Percentiles rank a stretch among this genome's conserved stretches.
Conservation (phyloP, 2,329 filamentous ascomycete species). For the Cytospora piceae region DNA sequence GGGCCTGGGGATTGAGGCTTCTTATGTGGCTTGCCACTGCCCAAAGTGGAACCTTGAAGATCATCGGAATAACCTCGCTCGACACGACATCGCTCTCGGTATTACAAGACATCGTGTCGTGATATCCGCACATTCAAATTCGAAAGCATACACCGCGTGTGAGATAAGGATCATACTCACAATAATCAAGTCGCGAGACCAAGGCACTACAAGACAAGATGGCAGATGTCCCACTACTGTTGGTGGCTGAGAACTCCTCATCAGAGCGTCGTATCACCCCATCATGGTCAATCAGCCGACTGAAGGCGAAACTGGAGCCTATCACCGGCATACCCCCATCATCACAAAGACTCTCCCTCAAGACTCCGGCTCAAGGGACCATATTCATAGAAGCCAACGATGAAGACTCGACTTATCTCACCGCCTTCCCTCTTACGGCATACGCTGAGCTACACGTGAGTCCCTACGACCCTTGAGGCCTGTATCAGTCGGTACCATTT, state of each 20-base stretch:
- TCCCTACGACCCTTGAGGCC: background rate
- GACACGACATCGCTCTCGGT: background rate
- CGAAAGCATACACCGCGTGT: background rate
- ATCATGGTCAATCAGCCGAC: slow-evolving; percentile 82
- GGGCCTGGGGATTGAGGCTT: background rate
- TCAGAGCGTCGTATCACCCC: slow-evolving; percentile 92
- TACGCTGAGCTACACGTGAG: slow-evolving; percentile 83
- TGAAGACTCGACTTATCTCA: slow-evolving; percentile 71
- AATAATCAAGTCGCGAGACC: too few relatives aligned
- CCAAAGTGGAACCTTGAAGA: background rate
- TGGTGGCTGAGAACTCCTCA: slow-evolving; percentile 75
- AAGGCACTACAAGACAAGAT: slow-evolving; percentile 46
- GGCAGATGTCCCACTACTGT: slow-evolving; percentile 75
- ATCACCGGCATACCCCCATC: slow-evolving; percentile 88
- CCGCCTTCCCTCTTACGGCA: slow-evolving; percentile 67
- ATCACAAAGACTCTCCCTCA: slow-evolving; percentile 76
- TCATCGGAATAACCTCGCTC: slow-evolving; percentile 4
- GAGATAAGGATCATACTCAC: background rate
- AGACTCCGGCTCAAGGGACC: slow-evolving; percentile 61
- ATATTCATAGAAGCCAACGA: slow-evolving; percentile 70
- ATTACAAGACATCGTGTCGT: background rate
- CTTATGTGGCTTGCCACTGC: background rate
- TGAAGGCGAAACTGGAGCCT: slow-evolving; percentile 87
- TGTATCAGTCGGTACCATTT: background rate
- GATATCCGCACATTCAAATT: background rate